Conservation (phyloP, 2,329 filamentous ascomycete species). For the Mycogone perniciosa region DNA sequence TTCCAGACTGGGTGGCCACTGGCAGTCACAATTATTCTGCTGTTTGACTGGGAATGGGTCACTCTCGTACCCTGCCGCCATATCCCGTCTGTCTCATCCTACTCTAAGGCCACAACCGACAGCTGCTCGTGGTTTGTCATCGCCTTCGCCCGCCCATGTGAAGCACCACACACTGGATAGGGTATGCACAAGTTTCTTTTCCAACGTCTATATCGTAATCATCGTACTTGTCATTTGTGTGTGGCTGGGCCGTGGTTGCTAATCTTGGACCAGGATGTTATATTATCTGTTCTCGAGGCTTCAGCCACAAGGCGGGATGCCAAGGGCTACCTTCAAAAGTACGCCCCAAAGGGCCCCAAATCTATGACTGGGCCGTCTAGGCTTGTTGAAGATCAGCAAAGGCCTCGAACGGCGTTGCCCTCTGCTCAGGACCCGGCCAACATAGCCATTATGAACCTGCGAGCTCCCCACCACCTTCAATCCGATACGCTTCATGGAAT, state of each 20-base stretch:
- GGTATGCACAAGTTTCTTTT: slow-evolving; percentile 16
- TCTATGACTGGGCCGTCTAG: slow-evolving; percentile 22
- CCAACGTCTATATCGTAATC: neutral
- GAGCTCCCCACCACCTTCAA: slow-evolving; percentile 64
- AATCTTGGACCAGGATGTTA: slow-evolving; percentile 58
- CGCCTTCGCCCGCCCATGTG: slow-evolving; percentile 22
- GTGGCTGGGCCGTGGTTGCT: neutral
- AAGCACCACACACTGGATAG: slow-evolving; percentile 29
- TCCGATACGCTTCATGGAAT: slow-evolving; percentile 66
- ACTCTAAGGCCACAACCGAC: slow-evolving; percentile 10
- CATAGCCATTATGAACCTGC: slow-evolving; percentile 80
- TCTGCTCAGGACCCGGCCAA: slow-evolving; percentile 37
- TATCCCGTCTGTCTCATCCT: neutral
- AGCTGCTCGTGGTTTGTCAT: slow-evolving; percentile 23
- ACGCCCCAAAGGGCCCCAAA: slow-evolving; percentile 33
- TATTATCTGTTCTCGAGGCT: slow-evolving; percentile 78
- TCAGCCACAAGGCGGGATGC: slow-evolving; percentile 91
- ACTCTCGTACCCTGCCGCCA: neutral
- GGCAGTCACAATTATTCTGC: neutral
- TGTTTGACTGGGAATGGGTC: neutral
- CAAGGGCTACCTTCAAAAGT: slow-evolving; percentile 83
- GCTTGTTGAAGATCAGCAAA: slow-evolving; percentile 29
- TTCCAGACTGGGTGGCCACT: neutral
- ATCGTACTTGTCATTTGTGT: neutral
- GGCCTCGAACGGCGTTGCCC: slow-evolving; percentile 9